These are phyloP conservation scores for Saturnispora quitensis DNA, from an alignment of 805 yeast genomes.

Conservation along the genomic window DNA sequence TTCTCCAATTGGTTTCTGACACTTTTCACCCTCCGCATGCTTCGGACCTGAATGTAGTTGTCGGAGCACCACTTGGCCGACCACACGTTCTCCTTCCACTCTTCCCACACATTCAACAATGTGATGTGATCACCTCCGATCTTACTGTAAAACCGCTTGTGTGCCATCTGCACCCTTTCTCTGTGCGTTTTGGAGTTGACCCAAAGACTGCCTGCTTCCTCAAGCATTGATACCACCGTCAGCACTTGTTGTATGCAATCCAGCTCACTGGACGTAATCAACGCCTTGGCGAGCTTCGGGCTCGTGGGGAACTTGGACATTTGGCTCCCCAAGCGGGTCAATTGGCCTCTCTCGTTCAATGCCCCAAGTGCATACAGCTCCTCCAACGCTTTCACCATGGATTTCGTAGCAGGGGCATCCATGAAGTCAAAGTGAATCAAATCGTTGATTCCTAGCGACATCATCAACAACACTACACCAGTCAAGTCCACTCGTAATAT, in stretches of 20 bases:
- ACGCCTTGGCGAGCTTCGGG: constrained; percentile 75
- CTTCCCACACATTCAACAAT: constrained; percentile 62
- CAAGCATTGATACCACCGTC: constrained; percentile 73
- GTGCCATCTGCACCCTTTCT: constrained; percentile 56
- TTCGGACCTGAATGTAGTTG: constrained; percentile 67
- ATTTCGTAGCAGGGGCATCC: constrained; percentile 76
- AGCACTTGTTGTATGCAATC: constrained; percentile 61
- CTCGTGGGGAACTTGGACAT: constrained; percentile 93
- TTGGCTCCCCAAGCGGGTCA: constrained; percentile 68
- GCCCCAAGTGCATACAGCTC: constrained; percentile 84
- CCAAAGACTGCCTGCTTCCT: constrained; percentile 65
- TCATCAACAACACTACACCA: constrained; percentile 61
- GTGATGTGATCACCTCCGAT: constrained; percentile 74
- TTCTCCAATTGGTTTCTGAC: constrained; percentile 60
- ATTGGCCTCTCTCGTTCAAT: constrained; percentile 63
- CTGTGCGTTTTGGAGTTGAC: constrained; percentile 60
- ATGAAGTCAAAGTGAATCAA: constrained; percentile 76
- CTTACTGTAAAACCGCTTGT: constrained; percentile 41
- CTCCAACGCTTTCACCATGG: constrained; percentile 69
- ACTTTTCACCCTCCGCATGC: constrained; percentile 58
- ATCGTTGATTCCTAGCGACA: constrained; percentile 81
- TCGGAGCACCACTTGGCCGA: constrained; percentile 81
- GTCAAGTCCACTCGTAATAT: constrained; percentile 79
- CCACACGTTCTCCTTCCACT: constrained; percentile 61
- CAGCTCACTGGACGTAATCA: constrained; percentile 52